Percentiles rank a stretch among this genome's conserved stretches.
These are phyloP conservation scores for Didymella glomerata DNA, from an alignment of 2,329 filamentous ascomycete species.

Conservation along the genomic window DNA sequence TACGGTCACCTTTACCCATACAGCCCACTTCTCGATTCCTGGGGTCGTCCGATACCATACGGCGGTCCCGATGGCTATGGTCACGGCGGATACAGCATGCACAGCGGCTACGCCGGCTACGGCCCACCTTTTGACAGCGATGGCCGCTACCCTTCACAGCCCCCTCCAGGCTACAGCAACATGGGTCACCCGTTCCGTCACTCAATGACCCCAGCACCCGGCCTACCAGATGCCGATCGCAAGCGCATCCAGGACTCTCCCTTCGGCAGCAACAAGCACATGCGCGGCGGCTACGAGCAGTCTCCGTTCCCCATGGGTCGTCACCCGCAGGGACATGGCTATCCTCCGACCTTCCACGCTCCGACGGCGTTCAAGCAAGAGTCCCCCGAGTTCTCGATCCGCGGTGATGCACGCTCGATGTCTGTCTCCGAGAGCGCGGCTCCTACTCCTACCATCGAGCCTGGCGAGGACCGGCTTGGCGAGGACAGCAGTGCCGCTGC, in stretches of 20 bases:
- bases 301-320: background rate
- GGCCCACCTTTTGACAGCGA: background rate
- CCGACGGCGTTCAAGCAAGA: slow-evolving; percentile 31
- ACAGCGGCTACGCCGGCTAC: slow-evolving; percentile 6
- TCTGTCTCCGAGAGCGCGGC: slow-evolving; percentile 5
- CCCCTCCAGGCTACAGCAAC: slow-evolving; percentile 1
- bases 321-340: background rate
- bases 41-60: slow-evolving; percentile 19
- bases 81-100: slow-evolving; percentile 19
- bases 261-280: background rate
- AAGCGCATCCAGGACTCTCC: background rate
- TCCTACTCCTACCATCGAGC: background rate
- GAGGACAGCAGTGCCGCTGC: slow-evolving; percentile 12
- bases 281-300: background rate
- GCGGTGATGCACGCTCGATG: no score
- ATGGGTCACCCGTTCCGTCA: slow-evolving; percentile 15
- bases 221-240: slow-evolving; percentile 1
- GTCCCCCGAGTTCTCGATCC: slow-evolving; percentile 19
- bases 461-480: background rate
- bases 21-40: slow-evolving; percentile 7
- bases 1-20: slow-evolving; percentile 11
- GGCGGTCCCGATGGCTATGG: slow-evolving; percentile 11
- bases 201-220: slow-evolving; percentile 3
- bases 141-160: slow-evolving; percentile 9
- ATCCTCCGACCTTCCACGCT: background rate